phyloP scores from a whole-genome alignment of 352 stramenopile species.

The Phytopythium litorale region DNA sequence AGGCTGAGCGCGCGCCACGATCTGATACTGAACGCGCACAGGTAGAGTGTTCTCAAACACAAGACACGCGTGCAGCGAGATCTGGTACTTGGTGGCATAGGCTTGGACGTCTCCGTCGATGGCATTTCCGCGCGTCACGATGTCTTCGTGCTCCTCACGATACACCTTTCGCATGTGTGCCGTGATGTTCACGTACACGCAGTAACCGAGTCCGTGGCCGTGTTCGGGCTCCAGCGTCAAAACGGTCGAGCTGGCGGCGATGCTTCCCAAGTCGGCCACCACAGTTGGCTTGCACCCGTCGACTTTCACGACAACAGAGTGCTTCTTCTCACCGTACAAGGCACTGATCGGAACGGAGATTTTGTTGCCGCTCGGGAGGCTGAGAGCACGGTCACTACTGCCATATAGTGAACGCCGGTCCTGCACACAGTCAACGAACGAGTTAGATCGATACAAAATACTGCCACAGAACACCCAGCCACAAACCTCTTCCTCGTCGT shows the following conservation, averaged over 20 bases:
- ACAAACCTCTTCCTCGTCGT: slow-evolving; percentile 45
- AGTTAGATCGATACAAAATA: not conserved
- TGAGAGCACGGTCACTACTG: slow-evolving; percentile 39
- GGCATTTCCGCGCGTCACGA: slow-evolving; percentile 56
- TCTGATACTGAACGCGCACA: slow-evolving; percentile 82
- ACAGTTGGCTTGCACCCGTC: slow-evolving; percentile 81
- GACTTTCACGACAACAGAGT: slow-evolving; percentile 84
- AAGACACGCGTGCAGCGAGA: slow-evolving; percentile 76
- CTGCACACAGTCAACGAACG: not conserved
- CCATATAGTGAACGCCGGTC: not conserved
- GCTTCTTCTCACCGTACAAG: slow-evolving; percentile 73
- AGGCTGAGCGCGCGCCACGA: slow-evolving; percentile 25
- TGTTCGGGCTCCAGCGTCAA: slow-evolving; percentile 69
- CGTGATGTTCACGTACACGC: slow-evolving; percentile 80
- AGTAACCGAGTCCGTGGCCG: slow-evolving; percentile 57
- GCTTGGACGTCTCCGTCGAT: slow-evolving; percentile 55
- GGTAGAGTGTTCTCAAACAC: slow-evolving; percentile 87
- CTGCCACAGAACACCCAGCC: not conserved
- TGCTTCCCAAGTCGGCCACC: slow-evolving; percentile 62
- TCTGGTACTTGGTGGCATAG: slow-evolving; percentile 88
- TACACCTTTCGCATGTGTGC: slow-evolving; percentile 86
- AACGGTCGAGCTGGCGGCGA: slow-evolving; percentile 61
- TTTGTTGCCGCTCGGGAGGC: slow-evolving; percentile 57
- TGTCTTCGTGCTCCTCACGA: slow-evolving; percentile 78
- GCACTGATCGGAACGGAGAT: slow-evolving; percentile 80